Conservation (phyloP, 2,329 filamentous ascomycete species). For the Orbilia javanica region DNA sequence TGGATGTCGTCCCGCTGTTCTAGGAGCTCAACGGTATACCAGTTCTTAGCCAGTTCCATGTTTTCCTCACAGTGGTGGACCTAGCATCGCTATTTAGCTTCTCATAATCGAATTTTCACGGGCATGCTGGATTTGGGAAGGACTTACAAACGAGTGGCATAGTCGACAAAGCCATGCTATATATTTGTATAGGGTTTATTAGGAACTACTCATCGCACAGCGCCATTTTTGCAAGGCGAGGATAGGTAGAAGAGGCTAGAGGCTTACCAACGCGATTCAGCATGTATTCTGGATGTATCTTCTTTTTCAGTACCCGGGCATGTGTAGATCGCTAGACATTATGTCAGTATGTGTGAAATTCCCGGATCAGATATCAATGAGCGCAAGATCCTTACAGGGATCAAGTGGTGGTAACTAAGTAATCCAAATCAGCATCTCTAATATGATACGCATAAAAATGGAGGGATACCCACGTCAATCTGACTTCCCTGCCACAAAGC, state of each 20-base stretch:
- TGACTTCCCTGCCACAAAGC: slow-evolving; percentile 73
- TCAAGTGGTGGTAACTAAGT: slow-evolving; percentile 89
- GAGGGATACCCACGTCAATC: slow-evolving; percentile 41
- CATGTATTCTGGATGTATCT: slow-evolving; percentile 81
- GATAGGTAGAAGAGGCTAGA: neutral
- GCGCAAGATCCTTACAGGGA: slow-evolving; percentile 70
- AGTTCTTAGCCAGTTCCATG: slow-evolving; percentile 80
- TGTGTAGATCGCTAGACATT: slow-evolving; percentile 73
- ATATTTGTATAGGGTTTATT: neutral
- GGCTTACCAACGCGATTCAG: slow-evolving; percentile 75
- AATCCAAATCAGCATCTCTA: slow-evolving; percentile 72
- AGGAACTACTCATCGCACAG: neutral
- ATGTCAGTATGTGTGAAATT: neutral
- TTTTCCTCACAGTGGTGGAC: slow-evolving; percentile 81
- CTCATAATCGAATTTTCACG: neutral
- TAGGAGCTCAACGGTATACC: slow-evolving; percentile 79
- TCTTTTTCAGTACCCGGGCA: slow-evolving; percentile 79
- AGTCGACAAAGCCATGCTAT: slow-evolving; percentile 54
- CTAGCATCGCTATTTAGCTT: slow-evolving; percentile 66
- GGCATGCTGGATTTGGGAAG: neutral
- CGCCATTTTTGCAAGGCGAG: neutral
- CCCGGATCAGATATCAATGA: neutral
- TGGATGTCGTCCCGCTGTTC: slow-evolving; percentile 78
- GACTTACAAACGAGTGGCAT: slow-evolving; percentile 73
- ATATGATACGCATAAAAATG: neutral